phyloP scores from a whole-genome alignment of 2,329 filamentous ascomycete species.

The Pyricularia pennisetigena region DNA sequence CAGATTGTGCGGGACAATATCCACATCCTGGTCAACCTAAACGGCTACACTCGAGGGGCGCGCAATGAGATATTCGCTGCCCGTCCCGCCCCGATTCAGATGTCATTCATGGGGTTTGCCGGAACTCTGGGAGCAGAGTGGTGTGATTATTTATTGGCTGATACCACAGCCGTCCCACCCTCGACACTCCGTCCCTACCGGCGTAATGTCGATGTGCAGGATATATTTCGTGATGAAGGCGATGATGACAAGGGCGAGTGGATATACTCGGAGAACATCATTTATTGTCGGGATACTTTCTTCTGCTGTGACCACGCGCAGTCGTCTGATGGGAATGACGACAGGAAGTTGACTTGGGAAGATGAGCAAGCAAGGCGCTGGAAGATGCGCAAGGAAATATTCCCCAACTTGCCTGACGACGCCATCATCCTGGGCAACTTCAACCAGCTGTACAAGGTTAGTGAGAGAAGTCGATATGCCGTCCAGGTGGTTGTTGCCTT shows the following conservation, averaged over 20 bases:
- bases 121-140: slow-evolving; percentile 93
- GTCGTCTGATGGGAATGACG: slow-evolving; percentile 61
- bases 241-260: slow-evolving; percentile 65
- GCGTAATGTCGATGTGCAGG: slow-evolving; percentile 63
- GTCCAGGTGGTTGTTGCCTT: not conserved
- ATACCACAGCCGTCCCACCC: slow-evolving; percentile 74
- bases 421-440: slow-evolving; percentile 93
- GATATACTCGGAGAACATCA: slow-evolving; percentile 95
- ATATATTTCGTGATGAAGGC: slow-evolving; percentile 56
- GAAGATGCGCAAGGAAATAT: slow-evolving; percentile 88
- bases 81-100: slow-evolving; percentile 87
- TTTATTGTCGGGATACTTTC: slow-evolving; percentile 90
- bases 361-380: slow-evolving; percentile 75
- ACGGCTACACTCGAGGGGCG: slow-evolving; percentile 94
- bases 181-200: slow-evolving; percentile 74
- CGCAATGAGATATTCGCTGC: slow-evolving; percentile 96
- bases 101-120: slow-evolving; percentile 99
- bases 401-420: slow-evolving; percentile 73
- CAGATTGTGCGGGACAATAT: slow-evolving; percentile 84
- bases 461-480: slow-evolving; percentile 10
- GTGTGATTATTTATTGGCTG: slow-evolving; percentile 95
- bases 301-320: slow-evolving; percentile 97
- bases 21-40: slow-evolving; percentile 94
- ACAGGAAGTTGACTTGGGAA: slow-evolving; percentile 64
- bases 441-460: slow-evolving; percentile 96